Evolutionary conservation across 2,329 filamentous ascomycete genomes (phyloP), one percentile per base, ranked within the genome.

Genomic region (Cryphonectria radicalis): DNA sequence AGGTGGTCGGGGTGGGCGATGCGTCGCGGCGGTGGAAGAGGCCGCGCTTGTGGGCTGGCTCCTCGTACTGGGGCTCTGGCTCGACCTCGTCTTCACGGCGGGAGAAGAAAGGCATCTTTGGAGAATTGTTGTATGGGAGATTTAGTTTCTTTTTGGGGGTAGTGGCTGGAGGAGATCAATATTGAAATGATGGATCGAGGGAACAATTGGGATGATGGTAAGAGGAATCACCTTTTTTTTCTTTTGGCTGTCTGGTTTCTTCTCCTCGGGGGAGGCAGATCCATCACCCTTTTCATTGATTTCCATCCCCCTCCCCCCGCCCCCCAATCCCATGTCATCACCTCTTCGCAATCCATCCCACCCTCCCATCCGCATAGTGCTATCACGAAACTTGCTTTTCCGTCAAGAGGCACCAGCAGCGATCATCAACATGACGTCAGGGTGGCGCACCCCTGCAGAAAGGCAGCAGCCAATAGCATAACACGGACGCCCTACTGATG

Each of bases 61-160:
- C 73, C 67, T 75, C 74, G 8, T 75, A 75, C 13, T 75, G 74
- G 14, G 77, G 80, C 74, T 79, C 77, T 8, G 79, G 80, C 72
- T 81, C 80, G 10, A 73, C 74, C 65, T 75, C 75, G 37, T 73
- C 73, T 55, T 79, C 77, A 59, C 77, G 75, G 66, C 79, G 78
- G 5, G 78, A 79, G 75, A 80, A 80, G 73, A 80, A 77, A 75
- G 78, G 78, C 79, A 80, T 80, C 66, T 65, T 79, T n/a, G 32
- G 72, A 63, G 40, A 25, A 25, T 19, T 55, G 65, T 25, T 63
- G 19, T 63, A 22, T 28, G 32, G 3, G 32, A 32, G 32, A 32
- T 32, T 32, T 32, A 32, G 4, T 32, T 32, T 32, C 32, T 32
- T 25, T 2, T 25, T 6, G 8, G 13, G 25, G 60, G 46, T 28